Percentiles rank a stretch among this genome's conserved stretches.
Conservation (phyloP, 2,329 filamentous ascomycete genomes). For the Xylariaceae sp. region DNA sequence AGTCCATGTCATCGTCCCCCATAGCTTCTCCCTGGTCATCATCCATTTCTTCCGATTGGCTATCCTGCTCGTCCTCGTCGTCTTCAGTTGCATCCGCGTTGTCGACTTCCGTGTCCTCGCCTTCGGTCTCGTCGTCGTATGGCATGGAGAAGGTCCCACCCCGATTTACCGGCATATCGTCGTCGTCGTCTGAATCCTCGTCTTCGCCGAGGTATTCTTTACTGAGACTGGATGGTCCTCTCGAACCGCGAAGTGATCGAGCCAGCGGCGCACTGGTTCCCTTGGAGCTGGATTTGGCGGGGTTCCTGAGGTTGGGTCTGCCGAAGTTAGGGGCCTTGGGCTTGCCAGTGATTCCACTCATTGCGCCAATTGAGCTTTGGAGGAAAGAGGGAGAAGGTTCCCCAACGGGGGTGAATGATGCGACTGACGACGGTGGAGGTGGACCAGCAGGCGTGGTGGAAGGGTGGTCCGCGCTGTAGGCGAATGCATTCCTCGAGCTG, state of each 20-base stretch:
- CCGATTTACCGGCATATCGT: constrained; percentile 23
- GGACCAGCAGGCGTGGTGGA: constrained; percentile 51
- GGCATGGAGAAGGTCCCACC: constrained; percentile 28
- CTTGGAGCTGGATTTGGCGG: constrained; percentile 29
- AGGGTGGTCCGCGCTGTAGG: constrained; percentile 38
- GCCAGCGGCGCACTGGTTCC: constrained; percentile 41
- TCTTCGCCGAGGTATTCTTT: constrained; percentile 34
- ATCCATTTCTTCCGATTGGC: constrained; percentile 31
- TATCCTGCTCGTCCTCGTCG: constrained; percentile 23
- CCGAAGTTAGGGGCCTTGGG: constrained; percentile 38
- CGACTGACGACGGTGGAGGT: constrained; percentile 44
- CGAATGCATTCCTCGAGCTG: constrained; percentile 32
- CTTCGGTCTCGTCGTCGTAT: constrained; percentile 36
- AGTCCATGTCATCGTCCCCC: constrained; percentile 32
- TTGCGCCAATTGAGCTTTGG: constrained; percentile 48
- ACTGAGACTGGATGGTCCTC: constrained; percentile 50
- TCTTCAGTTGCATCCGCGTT: constrained; percentile 32
- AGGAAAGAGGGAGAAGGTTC: constrained; percentile 52
- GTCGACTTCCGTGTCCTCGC: constrained; percentile 30
- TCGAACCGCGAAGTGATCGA: constrained; percentile 39
- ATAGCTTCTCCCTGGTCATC: constrained; percentile 36
- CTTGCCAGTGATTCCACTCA: constrained; percentile 30
- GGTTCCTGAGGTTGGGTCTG: constrained; percentile 23
- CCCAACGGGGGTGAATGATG: constrained; percentile 53
- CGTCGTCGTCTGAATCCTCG: constrained; percentile 35